Evolutionary conservation across 2,329 filamentous ascomycete genomes (phyloP), one percentile per base, ranked within the genome.

Genomic region (Penicillium corylophilum): DNA sequence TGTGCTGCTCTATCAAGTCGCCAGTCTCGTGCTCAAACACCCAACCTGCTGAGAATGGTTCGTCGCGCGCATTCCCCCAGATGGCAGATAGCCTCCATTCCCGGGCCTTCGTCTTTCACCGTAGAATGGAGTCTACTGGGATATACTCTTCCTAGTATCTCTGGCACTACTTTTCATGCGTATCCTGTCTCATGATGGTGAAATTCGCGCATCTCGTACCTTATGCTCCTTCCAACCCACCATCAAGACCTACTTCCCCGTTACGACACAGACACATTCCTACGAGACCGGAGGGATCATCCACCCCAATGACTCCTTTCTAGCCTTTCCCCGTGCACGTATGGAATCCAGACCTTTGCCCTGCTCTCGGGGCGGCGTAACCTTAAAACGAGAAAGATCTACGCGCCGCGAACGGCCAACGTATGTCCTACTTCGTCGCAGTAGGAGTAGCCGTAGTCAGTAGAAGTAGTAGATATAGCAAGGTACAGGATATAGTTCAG

Each of bases 21-120:
- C 9, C 16, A 38, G 35, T 38, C 35, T 18, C 35, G 35, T 18
- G 35, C 43, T 44, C 40, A 23, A n/a, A 13, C 29, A 10, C 18
- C 35, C 38, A 13, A 36, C 22, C 40, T 48, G 29, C 33, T 16
- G 35, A 40, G 36, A 51, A 47, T 53, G 46, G 50, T 53, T 52
- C 45, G 44, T 49, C 22, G 42, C 48, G 48, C 52, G 46, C 54
- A 61, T 56, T 61, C 56, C 48, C 50, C 46, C 50, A 53, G 50
- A 55, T 51, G 53, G 53, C 51, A 48, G 54, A 44, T 26, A 40
- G 40, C 33, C 44, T 51, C 44, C 50, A 56, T 56, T 53, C 53
- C 39, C 43, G 39, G 20, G 15, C 40, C 39, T 50, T 23, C 13
- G 13, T 16, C 23, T 15, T 23, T 16, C 22, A 16, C 20, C 13